Conservation (phyloP, 2,329 filamentous ascomycete species). For the Colletotrichum sp. region DNA sequence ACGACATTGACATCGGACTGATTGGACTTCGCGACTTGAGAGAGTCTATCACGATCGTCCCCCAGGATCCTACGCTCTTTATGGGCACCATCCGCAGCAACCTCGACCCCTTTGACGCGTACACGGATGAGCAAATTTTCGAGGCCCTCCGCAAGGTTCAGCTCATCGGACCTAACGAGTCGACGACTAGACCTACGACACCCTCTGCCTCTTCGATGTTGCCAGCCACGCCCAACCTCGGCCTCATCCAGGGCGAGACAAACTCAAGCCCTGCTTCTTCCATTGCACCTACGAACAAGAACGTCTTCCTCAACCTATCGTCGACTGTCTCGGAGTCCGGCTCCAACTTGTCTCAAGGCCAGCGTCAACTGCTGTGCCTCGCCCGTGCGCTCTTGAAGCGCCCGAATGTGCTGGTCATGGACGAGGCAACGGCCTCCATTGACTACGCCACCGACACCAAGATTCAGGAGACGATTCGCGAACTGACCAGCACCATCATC, state of each 20-base stretch:
- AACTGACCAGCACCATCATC: constrained; percentile 90
- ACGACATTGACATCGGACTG: constrained; percentile 85
- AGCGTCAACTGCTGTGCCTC: constrained; percentile 92
- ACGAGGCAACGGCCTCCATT: constrained; percentile 96
- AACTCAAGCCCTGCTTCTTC: constrained; percentile 22
- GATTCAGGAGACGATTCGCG: constrained; percentile 96
- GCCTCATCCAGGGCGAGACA: not conserved
- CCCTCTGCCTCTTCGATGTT: constrained; percentile 23
- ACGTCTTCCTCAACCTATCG: constrained; percentile 87
- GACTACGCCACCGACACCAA: constrained; percentile 95
- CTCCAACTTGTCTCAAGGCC: constrained; percentile 92
- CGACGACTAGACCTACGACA: constrained; percentile 30
- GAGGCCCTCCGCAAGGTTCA: constrained; percentile 86
- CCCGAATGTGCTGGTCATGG: constrained; percentile 96
- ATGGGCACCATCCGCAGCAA: constrained; percentile 91
- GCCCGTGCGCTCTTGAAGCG: constrained; percentile 90
- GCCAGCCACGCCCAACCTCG: constrained; percentile 16
- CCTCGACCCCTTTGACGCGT: constrained; percentile 87
- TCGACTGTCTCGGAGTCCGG: constrained; percentile 89
- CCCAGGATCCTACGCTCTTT: constrained; percentile 95
- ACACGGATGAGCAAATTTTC: constrained; percentile 91
- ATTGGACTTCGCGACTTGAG: constrained; percentile 95
- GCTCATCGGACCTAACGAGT: constrained; percentile 71
- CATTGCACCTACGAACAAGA: constrained; percentile 77
- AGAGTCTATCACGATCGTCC: constrained; percentile 95